A percentile compares a stretch with the other conserved stretches of the same genome.
Conservation (phyloP, 2,329 filamentous ascomycete species). For the Rutstroemia sp. region DNA sequence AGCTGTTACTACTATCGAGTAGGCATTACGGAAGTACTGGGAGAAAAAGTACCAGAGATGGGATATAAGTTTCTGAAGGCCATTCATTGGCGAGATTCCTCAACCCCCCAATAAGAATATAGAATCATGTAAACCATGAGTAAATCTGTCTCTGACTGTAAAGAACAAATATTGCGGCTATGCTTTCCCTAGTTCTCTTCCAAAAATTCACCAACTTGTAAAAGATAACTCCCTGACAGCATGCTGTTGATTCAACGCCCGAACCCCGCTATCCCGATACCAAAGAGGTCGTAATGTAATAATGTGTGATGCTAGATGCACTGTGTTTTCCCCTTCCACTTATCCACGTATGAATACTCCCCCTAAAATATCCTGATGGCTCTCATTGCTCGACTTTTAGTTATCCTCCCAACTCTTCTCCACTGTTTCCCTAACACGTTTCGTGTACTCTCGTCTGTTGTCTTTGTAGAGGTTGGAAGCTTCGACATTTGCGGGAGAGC, state of each 20-base stretch:
- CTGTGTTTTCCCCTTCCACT: background rate
- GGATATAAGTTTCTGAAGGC: too few relatives aligned
- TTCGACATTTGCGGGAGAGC: conserved; percentile 94
- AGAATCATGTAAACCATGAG: too few relatives aligned
- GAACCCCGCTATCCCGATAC: conserved; percentile 15
- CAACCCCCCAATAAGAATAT: background rate
- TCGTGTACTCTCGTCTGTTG: conserved; percentile 92
- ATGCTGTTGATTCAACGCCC: conserved; percentile 12
- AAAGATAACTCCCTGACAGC: background rate
- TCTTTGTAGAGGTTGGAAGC: conserved; percentile 98
- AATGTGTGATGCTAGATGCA: background rate
- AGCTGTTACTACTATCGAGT: too few relatives aligned
- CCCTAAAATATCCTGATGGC: background rate
- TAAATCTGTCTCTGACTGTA: too few relatives aligned
- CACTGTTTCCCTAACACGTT: conserved; percentile 90
- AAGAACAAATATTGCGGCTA: too few relatives aligned
- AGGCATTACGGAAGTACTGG: too few relatives aligned
- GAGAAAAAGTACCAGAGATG: too few relatives aligned
- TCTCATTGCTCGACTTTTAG: conserved; percentile 12
- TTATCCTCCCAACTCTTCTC: conserved; percentile 99
- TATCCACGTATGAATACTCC: background rate
- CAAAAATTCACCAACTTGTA: conserved; percentile 5
- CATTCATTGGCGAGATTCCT: too few relatives aligned
- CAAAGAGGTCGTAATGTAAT: conserved; percentile 12
- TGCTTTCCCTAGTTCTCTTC: too few relatives aligned